Conservation (phyloP, 1,139 yeast genomes). For the Suhomyces maxii region DNA sequence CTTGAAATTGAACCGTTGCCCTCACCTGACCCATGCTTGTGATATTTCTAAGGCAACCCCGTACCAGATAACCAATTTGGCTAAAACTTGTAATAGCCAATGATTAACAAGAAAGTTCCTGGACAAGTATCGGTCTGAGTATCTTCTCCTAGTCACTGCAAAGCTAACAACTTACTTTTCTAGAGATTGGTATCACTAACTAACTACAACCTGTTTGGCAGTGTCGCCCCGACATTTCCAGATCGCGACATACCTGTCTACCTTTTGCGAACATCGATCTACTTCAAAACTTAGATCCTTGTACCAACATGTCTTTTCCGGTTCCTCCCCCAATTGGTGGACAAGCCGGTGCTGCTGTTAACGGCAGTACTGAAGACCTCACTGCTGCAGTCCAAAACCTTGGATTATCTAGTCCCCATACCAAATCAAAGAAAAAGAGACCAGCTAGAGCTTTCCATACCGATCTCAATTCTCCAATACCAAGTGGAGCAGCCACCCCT, state of each 20-base stretch:
- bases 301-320: conserved; percentile 11
- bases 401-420: conserved; percentile 7
- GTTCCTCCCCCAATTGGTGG: conserved; percentile 11
- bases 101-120: no score
- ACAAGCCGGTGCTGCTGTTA: conserved; percentile 5
- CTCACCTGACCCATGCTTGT: no score
- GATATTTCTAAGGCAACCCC: no score
- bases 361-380: conserved; percentile 10
- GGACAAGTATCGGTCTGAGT: no score
- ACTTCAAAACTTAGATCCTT: background rate
- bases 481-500: conserved; percentile 9
- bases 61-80: no score
- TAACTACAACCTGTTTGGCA: no score
- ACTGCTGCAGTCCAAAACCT: conserved; percentile 10
- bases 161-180: no score
- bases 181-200: no score
- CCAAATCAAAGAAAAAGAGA: conserved; percentile 36
- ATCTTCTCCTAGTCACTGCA: no score
- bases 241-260: background rate
- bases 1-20: no score
- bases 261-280: background rate
- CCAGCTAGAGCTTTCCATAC: conserved; percentile 49
- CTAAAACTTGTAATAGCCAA: no score
- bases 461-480: conserved; percentile 18
- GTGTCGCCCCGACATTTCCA: no score